Conservation (phyloP, 2,329 filamentous ascomycete genomes). For the Penicillium digitatum region DNA sequence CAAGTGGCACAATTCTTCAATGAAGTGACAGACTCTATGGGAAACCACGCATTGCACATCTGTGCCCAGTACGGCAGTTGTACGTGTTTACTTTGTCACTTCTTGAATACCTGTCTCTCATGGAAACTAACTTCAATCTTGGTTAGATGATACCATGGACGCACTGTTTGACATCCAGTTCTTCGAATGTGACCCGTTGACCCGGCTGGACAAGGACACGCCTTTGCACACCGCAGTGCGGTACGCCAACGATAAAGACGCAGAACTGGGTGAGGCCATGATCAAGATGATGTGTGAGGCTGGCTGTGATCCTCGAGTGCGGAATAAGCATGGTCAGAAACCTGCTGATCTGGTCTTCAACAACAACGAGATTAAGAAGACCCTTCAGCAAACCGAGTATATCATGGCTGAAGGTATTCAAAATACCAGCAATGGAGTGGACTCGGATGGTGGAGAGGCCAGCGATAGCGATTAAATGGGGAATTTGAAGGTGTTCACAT, state of each 20-base stretch:
- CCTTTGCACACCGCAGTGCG: conserved; percentile 46
- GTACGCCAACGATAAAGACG: conserved; percentile 47
- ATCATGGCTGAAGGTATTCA: conserved; percentile 45
- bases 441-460: conserved; percentile 37
- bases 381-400: conserved; percentile 46
- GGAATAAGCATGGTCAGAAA: conserved; percentile 48
- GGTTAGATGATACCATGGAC: conserved; percentile 47
- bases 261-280: conserved; percentile 43
- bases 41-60: conserved; percentile 84
- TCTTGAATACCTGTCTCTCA: neutral
- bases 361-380: conserved; percentile 40
- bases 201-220: conserved; percentile 45
- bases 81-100: conserved; percentile 46
- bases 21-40: conserved; percentile 76
- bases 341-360: conserved; percentile 45
- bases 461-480: conserved; percentile 41
- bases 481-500: neutral
- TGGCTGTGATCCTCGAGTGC: conserved; percentile 47
- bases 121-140: neutral
- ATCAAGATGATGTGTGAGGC: conserved; percentile 50
- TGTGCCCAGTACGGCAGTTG: conserved; percentile 82
- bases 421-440: conserved; percentile 31
- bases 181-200: conserved; percentile 49
- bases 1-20: conserved; percentile 78
- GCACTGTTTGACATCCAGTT: conserved; percentile 46